phyloP scores from a whole-genome alignment of 2,329 filamentous ascomycete species.

The Beauveria pseudobassiana region DNA sequence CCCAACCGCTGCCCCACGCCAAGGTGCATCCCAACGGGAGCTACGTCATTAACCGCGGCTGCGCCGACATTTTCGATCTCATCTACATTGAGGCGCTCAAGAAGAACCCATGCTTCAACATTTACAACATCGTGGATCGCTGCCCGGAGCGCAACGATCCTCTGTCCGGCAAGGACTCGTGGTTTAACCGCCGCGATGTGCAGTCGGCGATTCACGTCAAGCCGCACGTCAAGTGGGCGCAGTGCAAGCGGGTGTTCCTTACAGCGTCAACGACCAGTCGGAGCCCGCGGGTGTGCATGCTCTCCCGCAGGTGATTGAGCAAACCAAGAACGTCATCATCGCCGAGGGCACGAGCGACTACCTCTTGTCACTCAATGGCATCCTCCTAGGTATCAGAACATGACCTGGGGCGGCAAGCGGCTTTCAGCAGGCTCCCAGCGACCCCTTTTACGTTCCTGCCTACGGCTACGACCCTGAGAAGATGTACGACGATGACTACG shows the following conservation, averaged over 20 bases:
- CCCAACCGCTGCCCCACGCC: constrained; percentile 40
- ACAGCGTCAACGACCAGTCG: constrained; percentile 39
- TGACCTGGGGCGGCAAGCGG: constrained; percentile 70
- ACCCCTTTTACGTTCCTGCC: constrained; percentile 59
- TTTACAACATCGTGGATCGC: constrained; percentile 65
- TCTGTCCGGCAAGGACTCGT: constrained; percentile 63
- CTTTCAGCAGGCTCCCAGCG: constrained; percentile 52
- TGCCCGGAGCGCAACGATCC: constrained; percentile 66
- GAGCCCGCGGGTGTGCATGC: constrained; percentile 36
- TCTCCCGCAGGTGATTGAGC: constrained; percentile 65
- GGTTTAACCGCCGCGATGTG: constrained; percentile 65
- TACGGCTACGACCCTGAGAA: constrained; percentile 13
- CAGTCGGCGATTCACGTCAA: constrained; percentile 61
- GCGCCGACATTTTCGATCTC: constrained; percentile 46
- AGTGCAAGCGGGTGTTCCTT: constrained; percentile 41
- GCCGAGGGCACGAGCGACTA: constrained; percentile 65
- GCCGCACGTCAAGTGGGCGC: constrained; percentile 38
- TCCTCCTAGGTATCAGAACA: constrained; percentile 70
- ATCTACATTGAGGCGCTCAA: constrained; percentile 45
- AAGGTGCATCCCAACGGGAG: constrained; percentile 22
- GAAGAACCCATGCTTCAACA: constrained; percentile 71
- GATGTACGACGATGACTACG: constrained; percentile 35
- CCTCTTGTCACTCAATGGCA: constrained; percentile 60
- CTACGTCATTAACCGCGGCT: constrained; percentile 37
- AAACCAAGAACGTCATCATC: constrained; percentile 65